Base-by-base conservation (phyloP, 2,329 filamentous ascomycete genomes). In the Diaporthe caulivora region DNA sequence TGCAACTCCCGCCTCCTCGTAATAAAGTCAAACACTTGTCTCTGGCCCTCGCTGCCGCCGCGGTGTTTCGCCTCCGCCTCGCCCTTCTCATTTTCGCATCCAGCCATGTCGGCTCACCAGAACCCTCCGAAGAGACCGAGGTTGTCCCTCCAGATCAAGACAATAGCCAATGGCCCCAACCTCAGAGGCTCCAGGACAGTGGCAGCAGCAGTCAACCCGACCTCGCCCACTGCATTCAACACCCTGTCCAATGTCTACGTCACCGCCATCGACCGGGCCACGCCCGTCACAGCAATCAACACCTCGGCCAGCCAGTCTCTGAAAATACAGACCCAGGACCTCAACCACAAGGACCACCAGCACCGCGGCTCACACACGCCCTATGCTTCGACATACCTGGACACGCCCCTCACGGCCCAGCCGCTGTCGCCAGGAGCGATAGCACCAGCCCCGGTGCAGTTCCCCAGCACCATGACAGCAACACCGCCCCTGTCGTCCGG, bases 181-280 rank as follows among this genome's bases (percentile, higher is more conserved):
- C 80, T 82, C 49, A 82, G 84, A 74, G 82, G 83, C 0, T 83
- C 84, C 37, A 85, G 84, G 74, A 84, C 83, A 7, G 79, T 88
- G 55, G 81, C 84, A 29, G 84, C 86, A 71, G 83, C 85, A 68
- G 81, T 88, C 51, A 87, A 92, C 77, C 87, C 89, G 40, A 87
- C 85, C 73, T 91, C 90, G 42, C 89, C 90, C 4, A 92, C 91
- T 1, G 84, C 89, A 29, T 91, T 92, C 83, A 92, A 92, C 81
- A 92, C 91, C 2, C 85, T 92, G 51, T 91, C 90, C 70, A 92
- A 92, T 81, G 88, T 90, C 74, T 92, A 92, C 78, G 87, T 88
- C 34, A 89, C 88, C 3, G 88, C 90, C 74, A 91, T 92, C 70
- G 90, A 91, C 80, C 87, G 89, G 75, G 86, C 88, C 37, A 87